phyloP scores from a whole-genome alignment of 257 asterid species.

The Nicotiana paniculata region DNA sequence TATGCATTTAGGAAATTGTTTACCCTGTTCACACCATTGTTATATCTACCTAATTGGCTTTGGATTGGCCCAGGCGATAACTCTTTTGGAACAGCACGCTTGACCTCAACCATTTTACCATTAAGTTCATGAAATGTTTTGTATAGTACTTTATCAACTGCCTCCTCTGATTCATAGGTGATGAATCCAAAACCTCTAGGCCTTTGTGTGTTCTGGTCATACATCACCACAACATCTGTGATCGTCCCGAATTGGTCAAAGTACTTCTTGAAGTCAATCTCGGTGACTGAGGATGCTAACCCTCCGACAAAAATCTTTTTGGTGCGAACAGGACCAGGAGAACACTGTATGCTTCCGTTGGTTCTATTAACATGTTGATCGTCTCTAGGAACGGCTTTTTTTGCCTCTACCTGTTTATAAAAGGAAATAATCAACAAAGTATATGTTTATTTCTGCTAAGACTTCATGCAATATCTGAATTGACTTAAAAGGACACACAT shows the following conservation, averaged over 20 bases:
- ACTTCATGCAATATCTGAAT: background rate
- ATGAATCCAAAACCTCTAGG: conserved; percentile 94
- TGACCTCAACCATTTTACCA: conserved; percentile 87
- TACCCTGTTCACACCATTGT: conserved; percentile 45
- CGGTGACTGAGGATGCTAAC: conserved; percentile 74
- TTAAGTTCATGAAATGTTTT: conserved; percentile 78
- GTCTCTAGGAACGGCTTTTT: conserved; percentile 90
- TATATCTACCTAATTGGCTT: conserved; percentile 40
- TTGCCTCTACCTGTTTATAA: conserved; percentile 71
- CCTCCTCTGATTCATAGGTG: conserved; percentile 75
- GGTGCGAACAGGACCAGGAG: conserved; percentile 71
- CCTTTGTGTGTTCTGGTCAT: conserved; percentile 87
- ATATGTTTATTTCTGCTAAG: background rate
- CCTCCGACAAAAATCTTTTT: conserved; percentile 91
- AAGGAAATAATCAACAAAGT: background rate
- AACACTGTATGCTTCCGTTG: conserved; percentile 50
- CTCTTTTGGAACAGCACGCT: conserved; percentile 79
- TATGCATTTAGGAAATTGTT: conserved; percentile 40
- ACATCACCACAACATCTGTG: conserved; percentile 88
- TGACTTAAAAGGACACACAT: background rate
- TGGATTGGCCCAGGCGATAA: conserved; percentile 61
- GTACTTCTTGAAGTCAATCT: conserved; percentile 72
- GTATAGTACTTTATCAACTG: conserved; percentile 64
- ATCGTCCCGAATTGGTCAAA: conserved; percentile 76
- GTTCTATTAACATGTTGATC: conserved; percentile 40